phyloP scores from a whole-genome alignment of 441 rosid genomes.

The Erodium texanum region DNA sequence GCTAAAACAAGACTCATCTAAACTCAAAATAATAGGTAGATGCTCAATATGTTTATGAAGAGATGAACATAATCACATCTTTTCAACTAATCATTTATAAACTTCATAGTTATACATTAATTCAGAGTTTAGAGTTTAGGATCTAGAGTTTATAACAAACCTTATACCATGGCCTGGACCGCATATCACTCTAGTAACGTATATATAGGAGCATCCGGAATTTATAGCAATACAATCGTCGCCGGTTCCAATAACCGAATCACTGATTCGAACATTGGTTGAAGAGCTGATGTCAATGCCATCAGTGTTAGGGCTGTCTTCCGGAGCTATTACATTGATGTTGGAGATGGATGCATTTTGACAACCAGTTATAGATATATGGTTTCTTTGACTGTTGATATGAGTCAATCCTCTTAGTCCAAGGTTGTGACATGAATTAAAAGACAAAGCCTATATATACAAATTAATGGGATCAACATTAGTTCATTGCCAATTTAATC shows the following conservation, averaged over 20 bases:
- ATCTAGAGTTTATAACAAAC: conserved; percentile 8
- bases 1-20: neutral
- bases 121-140: no score
- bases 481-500: no score
- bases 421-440: neutral
- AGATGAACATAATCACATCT: no score
- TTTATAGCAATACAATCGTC: conserved; percentile 30
- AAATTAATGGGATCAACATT: no score
- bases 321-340: conserved; percentile 29
- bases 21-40: no score
- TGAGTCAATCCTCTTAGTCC: neutral
- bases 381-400: neutral
- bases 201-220: conserved; percentile 15
- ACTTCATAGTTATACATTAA: no score
- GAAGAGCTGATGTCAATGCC: conserved; percentile 46
- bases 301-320: conserved; percentile 48
- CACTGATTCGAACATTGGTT: conserved; percentile 14
- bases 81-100: no score
- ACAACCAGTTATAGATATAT: neutral
- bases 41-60: no score
- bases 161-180: conserved; percentile 36
- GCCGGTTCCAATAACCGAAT: conserved; percentile 32
- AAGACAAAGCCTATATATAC: neutral
- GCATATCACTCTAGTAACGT: conserved; percentile 15
- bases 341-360: neutral